These are phyloP conservation scores for Xylariaceae sp. DNA, from an alignment of 2,329 filamentous ascomycete genomes.

Conservation along the genomic window DNA sequence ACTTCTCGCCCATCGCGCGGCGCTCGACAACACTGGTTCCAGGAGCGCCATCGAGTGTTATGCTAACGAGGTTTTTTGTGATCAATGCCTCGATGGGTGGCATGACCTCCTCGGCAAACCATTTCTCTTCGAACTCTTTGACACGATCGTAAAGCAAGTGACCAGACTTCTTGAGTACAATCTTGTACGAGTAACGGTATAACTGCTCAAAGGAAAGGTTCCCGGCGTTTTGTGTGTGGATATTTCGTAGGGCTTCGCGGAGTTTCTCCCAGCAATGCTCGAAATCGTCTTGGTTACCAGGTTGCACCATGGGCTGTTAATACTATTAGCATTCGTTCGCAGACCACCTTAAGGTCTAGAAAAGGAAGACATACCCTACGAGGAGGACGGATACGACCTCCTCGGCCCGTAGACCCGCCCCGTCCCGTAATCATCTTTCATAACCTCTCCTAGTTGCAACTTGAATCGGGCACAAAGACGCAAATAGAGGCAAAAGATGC, in stretches of 20 bases:
- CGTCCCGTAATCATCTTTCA: conserved; percentile 44
- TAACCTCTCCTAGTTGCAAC: background rate
- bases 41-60: conserved; percentile 62
- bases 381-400: conserved; percentile 43
- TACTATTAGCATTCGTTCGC: conserved; percentile 22
- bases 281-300: conserved; percentile 74
- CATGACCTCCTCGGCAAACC: conserved; percentile 79
- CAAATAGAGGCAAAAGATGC: too few relatives aligned
- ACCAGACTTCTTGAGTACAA: conserved; percentile 88
- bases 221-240: conserved; percentile 91
- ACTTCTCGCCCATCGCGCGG: conserved; percentile 80
- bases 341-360: background rate
- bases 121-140: conserved; percentile 79
- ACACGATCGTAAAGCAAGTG: conserved; percentile 82
- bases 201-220: conserved; percentile 92
- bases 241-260: conserved; percentile 78
- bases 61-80: conserved; percentile 67
- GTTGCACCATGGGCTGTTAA: conserved; percentile 37
- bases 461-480: background rate
- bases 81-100: conserved; percentile 74
- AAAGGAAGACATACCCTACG: conserved; percentile 38
- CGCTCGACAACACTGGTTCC: conserved; percentile 77
- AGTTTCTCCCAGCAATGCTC: conserved; percentile 85
- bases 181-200: conserved; percentile 92
- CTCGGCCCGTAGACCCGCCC: conserved; percentile 39